Evolutionary conservation across 2,329 filamentous ascomycete species (phyloP).

Genomic region (Aspergillus chevalieri): DNA sequence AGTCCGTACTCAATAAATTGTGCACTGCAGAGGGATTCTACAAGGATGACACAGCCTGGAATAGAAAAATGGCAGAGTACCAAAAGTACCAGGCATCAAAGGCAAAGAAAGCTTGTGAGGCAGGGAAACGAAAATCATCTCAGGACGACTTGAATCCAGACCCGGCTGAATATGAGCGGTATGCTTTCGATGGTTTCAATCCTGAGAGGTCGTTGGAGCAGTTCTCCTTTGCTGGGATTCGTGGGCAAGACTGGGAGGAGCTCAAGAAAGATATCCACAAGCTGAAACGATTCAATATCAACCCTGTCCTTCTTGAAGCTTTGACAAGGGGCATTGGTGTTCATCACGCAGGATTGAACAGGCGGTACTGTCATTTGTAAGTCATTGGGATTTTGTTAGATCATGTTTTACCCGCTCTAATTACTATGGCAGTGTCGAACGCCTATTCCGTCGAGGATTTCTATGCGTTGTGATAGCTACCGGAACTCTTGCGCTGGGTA

Average conservation of each 20-base stretch:
- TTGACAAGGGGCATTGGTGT: conserved; percentile 65
- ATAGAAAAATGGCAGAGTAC: conserved; percentile 52
- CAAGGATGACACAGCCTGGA: conserved; percentile 51
- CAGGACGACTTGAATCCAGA: conserved; percentile 4
- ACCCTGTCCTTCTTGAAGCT: conserved; percentile 47
- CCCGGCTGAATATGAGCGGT: conserved; percentile 36
- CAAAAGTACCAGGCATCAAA: conserved; percentile 33
- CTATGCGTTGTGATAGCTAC: conserved; percentile 67
- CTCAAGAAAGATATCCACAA: neutral
- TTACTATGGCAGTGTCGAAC: conserved; percentile 44
- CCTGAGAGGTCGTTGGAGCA: conserved; percentile 52
- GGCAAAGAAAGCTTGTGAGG: conserved; percentile 2
- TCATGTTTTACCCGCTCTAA: neutral
- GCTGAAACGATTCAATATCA: neutral
- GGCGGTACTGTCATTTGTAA: conserved; percentile 62
- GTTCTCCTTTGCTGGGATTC: conserved; percentile 50
- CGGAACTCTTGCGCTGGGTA: conserved; percentile 68
- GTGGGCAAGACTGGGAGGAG: neutral
- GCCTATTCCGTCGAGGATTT: conserved; percentile 53
- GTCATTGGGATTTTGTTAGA: conserved; percentile 21
- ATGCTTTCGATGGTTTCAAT: conserved; percentile 60
- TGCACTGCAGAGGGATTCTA: conserved; percentile 46
- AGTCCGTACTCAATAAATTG: conserved; percentile 47
- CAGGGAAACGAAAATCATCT: conserved; percentile 32
- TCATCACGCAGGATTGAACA: conserved; percentile 75